A percentile compares a stretch with the other conserved stretches of the same genome.
phyloP scores from a whole-genome alignment of 2,329 filamentous ascomycete species.

The Fragosphaeria purpurea region DNA sequence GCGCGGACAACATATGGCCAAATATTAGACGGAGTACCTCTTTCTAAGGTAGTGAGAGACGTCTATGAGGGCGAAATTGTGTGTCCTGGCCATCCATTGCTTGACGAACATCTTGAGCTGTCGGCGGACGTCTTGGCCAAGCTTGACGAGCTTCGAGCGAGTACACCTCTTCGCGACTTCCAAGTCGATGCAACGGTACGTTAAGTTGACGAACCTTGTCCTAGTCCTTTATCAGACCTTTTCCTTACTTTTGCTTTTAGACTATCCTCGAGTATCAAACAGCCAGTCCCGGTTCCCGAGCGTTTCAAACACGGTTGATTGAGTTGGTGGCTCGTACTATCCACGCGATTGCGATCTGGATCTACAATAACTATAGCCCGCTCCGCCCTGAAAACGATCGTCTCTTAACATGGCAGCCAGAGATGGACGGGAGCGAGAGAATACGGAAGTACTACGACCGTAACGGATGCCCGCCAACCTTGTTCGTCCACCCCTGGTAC shows the following conservation, averaged over 20 bases:
- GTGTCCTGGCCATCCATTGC: conserved; percentile 9
- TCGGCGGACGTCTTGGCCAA: conserved; percentile 5
- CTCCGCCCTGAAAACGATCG: conserved; percentile 17
- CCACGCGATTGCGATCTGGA: conserved; percentile 20
- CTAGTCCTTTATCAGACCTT: no score
- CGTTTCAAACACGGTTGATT: conserved; percentile 14
- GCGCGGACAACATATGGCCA: no score
- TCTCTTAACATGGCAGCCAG: conserved; percentile 12
- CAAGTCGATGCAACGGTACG: neutral
- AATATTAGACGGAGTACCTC: no score
- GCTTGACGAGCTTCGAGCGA: neutral
- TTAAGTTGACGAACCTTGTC: neutral
- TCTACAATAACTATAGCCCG: conserved; percentile 15
- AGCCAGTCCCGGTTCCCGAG: no score
- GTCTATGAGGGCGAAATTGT: no score
- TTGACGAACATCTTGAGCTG: conserved; percentile 12
- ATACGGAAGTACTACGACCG: no score
- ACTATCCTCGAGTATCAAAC: no score
- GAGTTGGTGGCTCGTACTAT: conserved; percentile 13
- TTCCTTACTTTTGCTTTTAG: no score
- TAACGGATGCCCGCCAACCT: no score
- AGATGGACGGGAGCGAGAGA: no score
- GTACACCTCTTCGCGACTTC: neutral
- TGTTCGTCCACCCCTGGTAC: no score
- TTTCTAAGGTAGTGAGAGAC: no score